Evolutionary conservation across 257 asterid genomes (phyloP), one percentile per base, ranked within the genome.

Genomic region (Solanum boliviense): DNA sequence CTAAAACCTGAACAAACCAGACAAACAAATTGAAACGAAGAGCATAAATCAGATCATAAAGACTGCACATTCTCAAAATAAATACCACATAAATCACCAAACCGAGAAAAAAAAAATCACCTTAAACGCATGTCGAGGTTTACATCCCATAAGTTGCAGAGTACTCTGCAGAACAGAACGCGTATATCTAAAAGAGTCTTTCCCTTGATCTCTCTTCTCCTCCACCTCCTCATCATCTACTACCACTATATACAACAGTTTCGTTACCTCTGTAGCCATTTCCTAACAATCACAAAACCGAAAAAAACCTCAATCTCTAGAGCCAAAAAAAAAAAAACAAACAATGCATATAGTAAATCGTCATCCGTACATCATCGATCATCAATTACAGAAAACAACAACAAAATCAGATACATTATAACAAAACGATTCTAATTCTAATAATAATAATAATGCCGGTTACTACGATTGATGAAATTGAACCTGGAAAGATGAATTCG

Each of bases 101-200:
- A 31, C 23, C n/a, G 6, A 39, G 48, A 88, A 16, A 74, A 38
- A 25, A 20, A 6, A 48, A 34, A 0, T 29, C 75, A 97, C 99
- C 99, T 97, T 97, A 88, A 97, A 96, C 75, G 99, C 98, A 87
- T 97, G 99, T 58, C 99, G 94, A 91, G 99, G 92, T 90, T 97
- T 97, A 92, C 99, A 97, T 36, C 99, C 99, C 97, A 97, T 97
- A 88, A 97, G 98, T 52, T 97, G 99, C 90, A 97, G 92, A 91
- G 99, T 94, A 85, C 96, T 95, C 95, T 96, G 98, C 85, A 97
- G 91, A 70, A 96, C 95, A 13, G 99, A 94, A 79, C 99, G 98
- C 91, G 99, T 97, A 91, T 97, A 97, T 86, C 99, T 95, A 89
- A 94, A 94, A 83, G 98, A 94, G 52, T 87, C 92, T 68, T 90